Conservation (phyloP, 164 flowering plant genomes). For the Liriodendron chinense region DNA sequence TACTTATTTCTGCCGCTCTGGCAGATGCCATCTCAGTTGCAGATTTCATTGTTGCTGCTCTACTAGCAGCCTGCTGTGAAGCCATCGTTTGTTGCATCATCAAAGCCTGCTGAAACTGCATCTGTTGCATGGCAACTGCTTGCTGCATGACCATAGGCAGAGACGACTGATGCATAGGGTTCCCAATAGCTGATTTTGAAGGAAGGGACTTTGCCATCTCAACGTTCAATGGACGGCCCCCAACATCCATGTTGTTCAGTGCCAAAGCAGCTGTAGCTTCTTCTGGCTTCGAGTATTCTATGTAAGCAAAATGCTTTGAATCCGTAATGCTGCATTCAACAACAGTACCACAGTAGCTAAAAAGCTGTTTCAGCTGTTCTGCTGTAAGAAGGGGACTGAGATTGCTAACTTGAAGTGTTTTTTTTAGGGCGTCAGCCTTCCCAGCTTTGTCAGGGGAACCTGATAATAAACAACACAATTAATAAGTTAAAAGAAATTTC, state of each 20-base stretch:
- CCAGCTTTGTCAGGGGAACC: conserved; percentile 63
- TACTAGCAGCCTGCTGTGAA: conserved; percentile 92
- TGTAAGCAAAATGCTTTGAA: conserved; percentile 90
- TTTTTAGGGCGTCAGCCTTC: conserved; percentile 62
- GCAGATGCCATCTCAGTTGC: conserved; percentile 94
- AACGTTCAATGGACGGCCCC: conserved; percentile 92
- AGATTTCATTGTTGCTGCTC: conserved; percentile 93
- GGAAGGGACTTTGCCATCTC: conserved; percentile 99
- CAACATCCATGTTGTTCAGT: conserved; percentile 91
- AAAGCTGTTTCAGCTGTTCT: conserved; percentile 89
- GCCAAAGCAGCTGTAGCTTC: conserved; percentile 92
- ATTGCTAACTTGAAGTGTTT: conserved; percentile 92
- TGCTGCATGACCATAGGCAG: conserved; percentile 94
- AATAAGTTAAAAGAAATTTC: neutral
- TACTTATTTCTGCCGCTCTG: conserved; percentile 96
- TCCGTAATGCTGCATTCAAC: conserved; percentile 86
- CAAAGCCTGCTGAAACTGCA: conserved; percentile 98
- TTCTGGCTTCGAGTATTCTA: conserved; percentile 94
- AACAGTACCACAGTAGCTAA: conserved; percentile 87
- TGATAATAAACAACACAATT: conserved; percentile 20
- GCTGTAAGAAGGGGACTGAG: conserved; percentile 87
- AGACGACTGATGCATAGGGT: conserved; percentile 58
- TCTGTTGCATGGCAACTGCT: conserved; percentile 99
- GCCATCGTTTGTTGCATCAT: conserved; percentile 90
- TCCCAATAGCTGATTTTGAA: conserved; percentile 46